Percentiles rank a stretch among this genome's conserved stretches.
phyloP scores from a whole-genome alignment of 140 eudicot genomes.

The Anethum foeniculum region DNA sequence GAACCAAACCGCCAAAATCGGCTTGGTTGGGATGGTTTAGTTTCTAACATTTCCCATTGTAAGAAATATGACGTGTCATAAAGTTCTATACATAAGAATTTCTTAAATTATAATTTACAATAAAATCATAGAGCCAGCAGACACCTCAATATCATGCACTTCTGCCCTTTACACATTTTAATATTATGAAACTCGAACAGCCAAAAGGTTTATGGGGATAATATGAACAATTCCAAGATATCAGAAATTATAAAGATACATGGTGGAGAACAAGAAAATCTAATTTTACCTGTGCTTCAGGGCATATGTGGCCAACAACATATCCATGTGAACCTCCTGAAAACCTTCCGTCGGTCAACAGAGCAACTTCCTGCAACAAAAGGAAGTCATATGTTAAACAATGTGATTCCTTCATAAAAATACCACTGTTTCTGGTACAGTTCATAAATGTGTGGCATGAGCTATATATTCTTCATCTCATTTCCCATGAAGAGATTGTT shows the following conservation, averaged over 20 bases:
- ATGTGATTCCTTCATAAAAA: neutral
- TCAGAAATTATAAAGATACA: neutral
- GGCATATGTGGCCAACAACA: conserved; percentile 95
- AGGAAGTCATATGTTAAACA: conserved; percentile 1
- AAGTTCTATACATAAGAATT: neutral
- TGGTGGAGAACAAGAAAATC: neutral
- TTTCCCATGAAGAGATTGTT: neutral
- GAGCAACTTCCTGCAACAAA: conserved; percentile 67
- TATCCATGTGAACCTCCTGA: conserved; percentile 99
- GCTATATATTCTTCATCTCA: neutral
- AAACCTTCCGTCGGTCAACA: conserved; percentile 91
- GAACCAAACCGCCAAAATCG: neutral
- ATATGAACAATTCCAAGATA: neutral
- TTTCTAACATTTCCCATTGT: neutral
- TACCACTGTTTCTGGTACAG: neutral
- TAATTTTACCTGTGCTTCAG: conserved; percentile 84
- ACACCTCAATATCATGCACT: neutral
- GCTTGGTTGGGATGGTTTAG: neutral
- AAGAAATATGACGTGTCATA: neutral
- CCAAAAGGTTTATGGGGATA: neutral
- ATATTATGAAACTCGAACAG: neutral
- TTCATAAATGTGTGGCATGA: neutral
- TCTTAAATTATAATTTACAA: neutral
- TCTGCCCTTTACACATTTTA: neutral
- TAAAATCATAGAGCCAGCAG: neutral